These are phyloP conservation scores for Tulasnella sp. DNA, from an alignment of 768 basidiomycete genomes.

Conservation along the genomic window DNA sequence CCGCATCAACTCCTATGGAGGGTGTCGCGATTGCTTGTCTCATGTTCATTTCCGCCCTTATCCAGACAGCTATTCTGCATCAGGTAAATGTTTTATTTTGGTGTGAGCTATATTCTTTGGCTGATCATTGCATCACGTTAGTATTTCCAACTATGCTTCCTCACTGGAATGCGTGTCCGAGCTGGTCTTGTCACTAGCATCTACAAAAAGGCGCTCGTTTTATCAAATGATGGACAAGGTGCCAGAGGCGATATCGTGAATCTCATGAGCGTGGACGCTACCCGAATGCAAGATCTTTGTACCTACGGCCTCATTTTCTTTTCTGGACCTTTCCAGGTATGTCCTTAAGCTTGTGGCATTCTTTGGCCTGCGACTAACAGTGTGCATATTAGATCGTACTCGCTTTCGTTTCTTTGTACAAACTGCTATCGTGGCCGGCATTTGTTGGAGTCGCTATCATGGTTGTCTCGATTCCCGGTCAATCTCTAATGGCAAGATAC, in stretches of 20 bases:
- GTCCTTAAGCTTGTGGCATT: background rate
- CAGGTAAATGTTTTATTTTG: constrained; percentile 36
- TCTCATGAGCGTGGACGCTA: constrained; percentile 79
- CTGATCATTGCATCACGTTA: constrained; percentile 22
- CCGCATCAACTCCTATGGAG: constrained; percentile 31
- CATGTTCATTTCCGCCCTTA: constrained; percentile 73
- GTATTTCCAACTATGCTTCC: constrained; percentile 77
- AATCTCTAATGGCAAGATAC: constrained; percentile 54
- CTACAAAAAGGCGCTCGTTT: constrained; percentile 72
- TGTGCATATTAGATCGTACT: constrained; percentile 47
- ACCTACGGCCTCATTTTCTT: constrained; percentile 73
- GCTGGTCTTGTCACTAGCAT: constrained; percentile 77
- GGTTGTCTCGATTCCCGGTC: constrained; percentile 67
- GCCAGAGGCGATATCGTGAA: constrained; percentile 86
- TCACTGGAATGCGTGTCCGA: constrained; percentile 87
- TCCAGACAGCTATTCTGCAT: constrained; percentile 67
- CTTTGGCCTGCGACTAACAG: background rate
- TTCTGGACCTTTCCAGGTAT: constrained; percentile 72
- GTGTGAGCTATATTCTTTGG: background rate
- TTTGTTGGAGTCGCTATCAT: constrained; percentile 84
- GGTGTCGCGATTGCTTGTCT: constrained; percentile 63
- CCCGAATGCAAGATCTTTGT: constrained; percentile 65
- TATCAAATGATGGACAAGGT: constrained; percentile 73
- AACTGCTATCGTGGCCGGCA: constrained; percentile 80
- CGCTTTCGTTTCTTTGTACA: constrained; percentile 82